Base-by-base conservation (phyloP, 495 filamentous ascomycete genomes). In the Friedmanniomyces simplex region DNA sequence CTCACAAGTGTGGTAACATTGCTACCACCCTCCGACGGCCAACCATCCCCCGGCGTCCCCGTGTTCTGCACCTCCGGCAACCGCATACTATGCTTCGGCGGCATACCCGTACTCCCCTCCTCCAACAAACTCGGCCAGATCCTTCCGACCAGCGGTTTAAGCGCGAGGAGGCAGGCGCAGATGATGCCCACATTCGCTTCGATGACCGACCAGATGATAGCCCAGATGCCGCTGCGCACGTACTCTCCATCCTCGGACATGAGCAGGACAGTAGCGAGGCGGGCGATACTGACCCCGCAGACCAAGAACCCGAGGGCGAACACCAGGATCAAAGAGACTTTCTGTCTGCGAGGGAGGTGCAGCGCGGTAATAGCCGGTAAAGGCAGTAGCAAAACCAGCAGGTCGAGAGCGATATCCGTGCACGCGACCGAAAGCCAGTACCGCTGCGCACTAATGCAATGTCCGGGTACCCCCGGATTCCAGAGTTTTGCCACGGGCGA, bases 281-380 rank as follows among this genome's bases (percentile, higher is more conserved):
- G 63, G 0, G 54, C 65, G 3, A 70, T 56, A 46, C 64, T 64
- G 21, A 57, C 43, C 11, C 36, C 42, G 41, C 49, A 56, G 24
- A 55, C 60, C 46, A 81, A 73, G 61, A 71, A 74, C 53, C 82
- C 82, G 0, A 84, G 68, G 1, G 73, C 72, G 59, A 84, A 83
- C 21, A 83, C 72, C 20, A 73, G 62, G 50, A 81, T 69, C 13
- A 84, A 62, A 0, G 71, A 74, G 28, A 71, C 22, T 61, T 79
- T 84, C 58, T 82, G 68, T 51, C 59, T 56, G 22, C 55, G 56
- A 10, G 62, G 59, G 12, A 72, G 54, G 32, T 57, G 62, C 22
- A 72, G 57, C 14, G 39, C 48, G 30, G 34, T 46, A 18, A 71
- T 62, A 2, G 62, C 48, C 12, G 66, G 68, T 46, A 72, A 58